phyloP scores from a whole-genome alignment of 129 eudicot species.

The Lactuca sativa region DNA sequence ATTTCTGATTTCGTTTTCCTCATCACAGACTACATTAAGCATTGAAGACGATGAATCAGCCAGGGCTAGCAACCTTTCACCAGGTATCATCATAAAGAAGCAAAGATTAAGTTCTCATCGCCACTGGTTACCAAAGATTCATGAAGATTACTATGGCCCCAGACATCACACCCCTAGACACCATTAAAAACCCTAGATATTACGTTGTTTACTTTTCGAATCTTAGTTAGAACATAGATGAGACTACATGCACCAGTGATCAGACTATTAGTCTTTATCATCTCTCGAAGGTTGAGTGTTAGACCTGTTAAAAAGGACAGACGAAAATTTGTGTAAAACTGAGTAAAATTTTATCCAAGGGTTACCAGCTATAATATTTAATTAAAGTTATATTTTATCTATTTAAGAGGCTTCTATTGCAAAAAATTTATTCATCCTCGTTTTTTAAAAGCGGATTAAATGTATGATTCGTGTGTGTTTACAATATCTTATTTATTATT shows the following conservation, averaged over 20 bases:
- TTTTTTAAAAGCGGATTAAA: background rate
- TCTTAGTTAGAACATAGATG: background rate
- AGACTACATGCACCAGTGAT: background rate
- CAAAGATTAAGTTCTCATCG: slow-evolving; percentile 40
- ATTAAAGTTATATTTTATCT: too few species aligned
- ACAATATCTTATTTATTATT: background rate
- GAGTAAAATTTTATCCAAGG: background rate
- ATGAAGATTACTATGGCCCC: slow-evolving; percentile 80
- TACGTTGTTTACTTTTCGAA: background rate
- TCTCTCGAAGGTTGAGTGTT: background rate
- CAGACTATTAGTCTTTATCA: background rate
- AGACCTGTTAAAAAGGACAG: background rate
- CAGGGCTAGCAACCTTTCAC: slow-evolving; percentile 24
- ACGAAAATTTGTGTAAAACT: background rate
- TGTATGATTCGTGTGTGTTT: background rate
- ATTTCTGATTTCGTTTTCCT: background rate
- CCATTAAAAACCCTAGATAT: slow-evolving; percentile 32
- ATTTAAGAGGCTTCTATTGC: too few species aligned
- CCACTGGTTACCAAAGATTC: slow-evolving; percentile 58
- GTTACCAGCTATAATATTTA: background rate
- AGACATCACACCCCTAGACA: slow-evolving; percentile 53
- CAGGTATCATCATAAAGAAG: slow-evolving; percentile 53
- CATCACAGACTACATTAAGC: slow-evolving; percentile 18
- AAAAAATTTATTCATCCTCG: too few species aligned
- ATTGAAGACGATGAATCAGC: slow-evolving; percentile 13